Conservation (phyloP, 768 basidiomycete genomes). For the Arthromyces matolae region DNA sequence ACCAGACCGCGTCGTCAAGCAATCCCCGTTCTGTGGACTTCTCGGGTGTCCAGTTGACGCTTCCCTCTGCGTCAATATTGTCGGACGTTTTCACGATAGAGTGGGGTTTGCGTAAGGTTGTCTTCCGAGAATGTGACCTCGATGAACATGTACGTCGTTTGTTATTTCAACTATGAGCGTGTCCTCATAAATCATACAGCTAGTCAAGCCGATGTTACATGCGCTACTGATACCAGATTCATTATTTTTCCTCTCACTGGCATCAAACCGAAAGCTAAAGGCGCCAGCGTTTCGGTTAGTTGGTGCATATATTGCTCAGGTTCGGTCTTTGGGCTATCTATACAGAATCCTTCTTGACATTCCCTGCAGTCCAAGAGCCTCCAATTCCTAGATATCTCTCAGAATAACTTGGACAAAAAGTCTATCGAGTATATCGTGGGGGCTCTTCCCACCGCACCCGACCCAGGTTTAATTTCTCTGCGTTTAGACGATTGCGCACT, state of each 20-base stretch:
- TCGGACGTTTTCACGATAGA: slow-evolving; percentile 91
- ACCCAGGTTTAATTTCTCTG: slow-evolving; percentile 67
- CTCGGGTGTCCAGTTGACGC: slow-evolving; percentile 73
- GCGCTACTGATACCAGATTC: slow-evolving; percentile 81
- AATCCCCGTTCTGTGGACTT: slow-evolving; percentile 73
- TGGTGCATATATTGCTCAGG: slow-evolving; percentile 77
- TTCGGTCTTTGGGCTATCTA: slow-evolving; percentile 21
- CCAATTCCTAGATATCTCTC: slow-evolving; percentile 88
- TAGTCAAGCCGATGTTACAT: slow-evolving; percentile 86
- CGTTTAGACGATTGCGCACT: slow-evolving; percentile 85
- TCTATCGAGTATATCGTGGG: slow-evolving; percentile 77
- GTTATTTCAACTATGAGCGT: neutral
- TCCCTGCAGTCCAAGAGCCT: slow-evolving; percentile 59
- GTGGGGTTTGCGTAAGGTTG: slow-evolving; percentile 86
- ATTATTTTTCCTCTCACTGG: slow-evolving; percentile 78
- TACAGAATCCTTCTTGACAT: neutral
- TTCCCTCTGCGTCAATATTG: slow-evolving; percentile 69
- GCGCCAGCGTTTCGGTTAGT: slow-evolving; percentile 71
- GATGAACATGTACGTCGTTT: slow-evolving; percentile 63
- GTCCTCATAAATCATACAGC: slow-evolving; percentile 34
- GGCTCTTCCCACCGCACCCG: slow-evolving; percentile 54
- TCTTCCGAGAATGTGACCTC: slow-evolving; percentile 82
- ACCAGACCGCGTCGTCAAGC: slow-evolving; percentile 47
- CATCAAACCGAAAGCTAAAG: slow-evolving; percentile 83
- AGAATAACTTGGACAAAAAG: slow-evolving; percentile 81